A percentile compares a stretch with the other conserved stretches of the same genome.
Evolutionary conservation across 148 eudicot genomes (phyloP).

Genomic region (Rhododendron mucronatum): DNA sequence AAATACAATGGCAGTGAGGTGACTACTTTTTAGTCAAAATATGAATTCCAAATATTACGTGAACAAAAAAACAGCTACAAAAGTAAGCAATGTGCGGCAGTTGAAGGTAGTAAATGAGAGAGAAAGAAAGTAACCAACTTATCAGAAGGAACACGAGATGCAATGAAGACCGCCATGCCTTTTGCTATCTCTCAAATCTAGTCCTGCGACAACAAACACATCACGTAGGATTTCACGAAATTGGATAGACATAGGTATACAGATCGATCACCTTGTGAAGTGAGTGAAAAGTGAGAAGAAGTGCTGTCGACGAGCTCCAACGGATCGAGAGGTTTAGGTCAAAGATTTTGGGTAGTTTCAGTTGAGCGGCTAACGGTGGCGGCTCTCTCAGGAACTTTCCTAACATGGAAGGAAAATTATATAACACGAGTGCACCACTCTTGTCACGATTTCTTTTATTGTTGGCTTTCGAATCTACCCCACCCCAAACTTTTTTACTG

Average conservation of each 20-base stretch:
- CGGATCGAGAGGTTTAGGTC: background rate
- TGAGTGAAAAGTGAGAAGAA: background rate
- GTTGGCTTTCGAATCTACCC: no score
- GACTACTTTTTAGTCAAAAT: no score
- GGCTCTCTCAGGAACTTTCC: background rate
- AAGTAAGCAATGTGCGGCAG: background rate
- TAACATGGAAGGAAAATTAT: no score
- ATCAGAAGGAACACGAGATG: slow-evolving; percentile 63
- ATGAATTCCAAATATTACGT: background rate
- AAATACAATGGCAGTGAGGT: background rate
- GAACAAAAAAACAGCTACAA: background rate
- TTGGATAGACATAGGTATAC: no score
- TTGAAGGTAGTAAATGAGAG: background rate
- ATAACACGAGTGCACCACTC: no score
- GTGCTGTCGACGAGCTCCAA: background rate
- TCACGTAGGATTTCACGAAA: background rate
- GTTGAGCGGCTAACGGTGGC: background rate
- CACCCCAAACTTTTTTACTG: no score
- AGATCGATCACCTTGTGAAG: no score
- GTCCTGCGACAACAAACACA: background rate
- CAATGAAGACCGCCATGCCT: slow-evolving; percentile 48
- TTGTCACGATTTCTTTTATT: no score
- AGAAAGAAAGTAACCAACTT: slow-evolving; percentile 40
- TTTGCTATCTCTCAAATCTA: background rate
- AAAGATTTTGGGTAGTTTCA: no score